Percentiles rank a stretch among this genome's conserved stretches.
Evolutionary conservation across 371 early-diverging fungal genomes (phyloP).

Genomic region (Zopfochytrium polystomum): DNA sequence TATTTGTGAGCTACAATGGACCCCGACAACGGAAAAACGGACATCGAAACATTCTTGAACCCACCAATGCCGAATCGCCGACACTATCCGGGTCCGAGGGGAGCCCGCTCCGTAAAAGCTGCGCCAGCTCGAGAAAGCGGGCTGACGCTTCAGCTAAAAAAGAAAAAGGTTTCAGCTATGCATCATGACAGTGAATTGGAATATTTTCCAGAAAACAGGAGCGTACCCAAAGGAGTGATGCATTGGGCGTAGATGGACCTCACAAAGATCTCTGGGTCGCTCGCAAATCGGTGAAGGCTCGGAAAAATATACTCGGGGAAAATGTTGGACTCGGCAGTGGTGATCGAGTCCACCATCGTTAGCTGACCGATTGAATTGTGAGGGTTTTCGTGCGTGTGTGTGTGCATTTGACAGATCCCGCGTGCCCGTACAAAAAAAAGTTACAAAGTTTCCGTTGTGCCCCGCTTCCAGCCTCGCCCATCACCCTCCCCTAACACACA

Average conservation of each 20-base stretch:
- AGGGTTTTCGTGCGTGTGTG: too few species aligned
- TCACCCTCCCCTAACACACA: too few species aligned
- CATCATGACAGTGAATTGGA: too few species aligned
- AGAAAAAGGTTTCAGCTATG: too few species aligned
- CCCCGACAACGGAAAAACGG: neutral
- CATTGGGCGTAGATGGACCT: slow-evolving; percentile 78
- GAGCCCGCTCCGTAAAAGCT: slow-evolving; percentile 59
- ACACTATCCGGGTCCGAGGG: slow-evolving; percentile 51
- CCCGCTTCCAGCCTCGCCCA: too few species aligned
- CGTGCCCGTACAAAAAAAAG: too few species aligned
- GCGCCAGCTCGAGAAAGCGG: slow-evolving; percentile 63
- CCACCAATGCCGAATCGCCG: slow-evolving; percentile 29
- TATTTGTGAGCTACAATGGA: neutral
- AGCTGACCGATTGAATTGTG: too few species aligned
- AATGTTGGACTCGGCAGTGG: slow-evolving; percentile 77
- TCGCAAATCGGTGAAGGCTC: slow-evolving; percentile 61
- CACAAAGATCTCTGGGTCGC: slow-evolving; percentile 74
- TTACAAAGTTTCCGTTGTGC: too few species aligned
- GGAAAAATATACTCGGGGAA: slow-evolving; percentile 89
- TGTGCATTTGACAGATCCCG: neutral
- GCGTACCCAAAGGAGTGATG: slow-evolving; percentile 59
- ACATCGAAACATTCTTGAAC: neutral
- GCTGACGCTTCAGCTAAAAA: slow-evolving; percentile 69
- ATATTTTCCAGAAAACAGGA: neutral
- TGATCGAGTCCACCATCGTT: slow-evolving; percentile 69